Evolutionary conservation across 176 grass and related monocot species (phyloP).

Genomic region (Urochloa ruziziensis): DNA sequence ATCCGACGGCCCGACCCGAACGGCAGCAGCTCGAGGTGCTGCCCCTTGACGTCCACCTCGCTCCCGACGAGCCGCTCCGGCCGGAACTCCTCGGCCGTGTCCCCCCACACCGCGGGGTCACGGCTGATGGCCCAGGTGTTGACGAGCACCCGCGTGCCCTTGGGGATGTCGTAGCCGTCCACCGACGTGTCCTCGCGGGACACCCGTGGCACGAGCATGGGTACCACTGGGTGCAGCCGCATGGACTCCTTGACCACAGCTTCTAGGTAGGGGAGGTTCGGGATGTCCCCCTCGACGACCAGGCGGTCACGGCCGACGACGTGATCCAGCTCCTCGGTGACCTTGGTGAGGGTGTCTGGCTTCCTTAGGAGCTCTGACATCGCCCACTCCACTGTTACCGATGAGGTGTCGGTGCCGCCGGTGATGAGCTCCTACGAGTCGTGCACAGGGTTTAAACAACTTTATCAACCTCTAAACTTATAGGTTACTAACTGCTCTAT

Average conservation of each 20-base stretch:
- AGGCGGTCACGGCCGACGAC: conserved; percentile 34
- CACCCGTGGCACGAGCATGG: conserved; percentile 15
- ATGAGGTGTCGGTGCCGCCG: conserved; percentile 31
- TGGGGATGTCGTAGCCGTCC: conserved; percentile 37
- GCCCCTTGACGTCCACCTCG: background rate
- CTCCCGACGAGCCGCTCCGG: conserved; percentile 63
- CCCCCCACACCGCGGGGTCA: conserved; percentile 40
- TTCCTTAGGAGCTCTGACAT: conserved; percentile 29
- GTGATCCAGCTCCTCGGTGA: conserved; percentile 29
- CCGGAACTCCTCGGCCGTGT: conserved; percentile 52
- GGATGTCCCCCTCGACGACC: conserved; percentile 37
- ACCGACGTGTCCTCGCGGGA: conserved; percentile 9
- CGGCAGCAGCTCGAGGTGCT: background rate
- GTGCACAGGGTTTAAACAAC: too few species aligned
- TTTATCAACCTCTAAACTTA: too few species aligned
- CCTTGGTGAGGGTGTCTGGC: background rate
- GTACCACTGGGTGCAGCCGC: conserved; percentile 41
- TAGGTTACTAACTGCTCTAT: too few species aligned
- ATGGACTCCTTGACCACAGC: conserved; percentile 43
- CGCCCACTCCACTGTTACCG: conserved; percentile 46
- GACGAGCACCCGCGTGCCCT: conserved; percentile 27
- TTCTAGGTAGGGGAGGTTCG: conserved; percentile 34
- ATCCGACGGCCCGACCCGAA: background rate
- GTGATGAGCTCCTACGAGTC: conserved; percentile 19
- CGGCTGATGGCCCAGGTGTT: conserved; percentile 47